Evolutionary conservation across 768 basidiomycete species (phyloP).

Genomic region (Rhizopogon vinicolor): DNA sequence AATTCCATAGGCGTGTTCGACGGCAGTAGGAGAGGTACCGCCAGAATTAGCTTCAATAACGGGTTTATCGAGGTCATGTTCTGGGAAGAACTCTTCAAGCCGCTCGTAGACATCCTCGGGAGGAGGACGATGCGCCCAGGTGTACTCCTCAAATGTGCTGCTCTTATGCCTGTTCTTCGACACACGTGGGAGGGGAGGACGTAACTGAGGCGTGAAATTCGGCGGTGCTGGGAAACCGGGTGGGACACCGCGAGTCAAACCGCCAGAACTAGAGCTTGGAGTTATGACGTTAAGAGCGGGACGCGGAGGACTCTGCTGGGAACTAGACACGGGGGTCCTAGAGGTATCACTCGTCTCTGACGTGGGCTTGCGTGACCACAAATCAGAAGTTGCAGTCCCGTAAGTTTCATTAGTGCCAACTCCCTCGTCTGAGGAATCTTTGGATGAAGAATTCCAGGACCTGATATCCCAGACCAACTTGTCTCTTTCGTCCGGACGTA

Average conservation of each 20-base stretch:
- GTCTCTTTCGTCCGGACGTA: constrained; percentile 27
- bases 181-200: constrained; percentile 17
- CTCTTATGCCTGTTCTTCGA: constrained; percentile 26
- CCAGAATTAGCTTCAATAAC: constrained; percentile 85
- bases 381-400: constrained; percentile 22
- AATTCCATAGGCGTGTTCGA: constrained; percentile 44
- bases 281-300: constrained; percentile 28
- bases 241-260: constrained; percentile 7
- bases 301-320: constrained; percentile 10
- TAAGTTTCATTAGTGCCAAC: constrained; percentile 23
- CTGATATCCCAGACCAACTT: constrained; percentile 26
- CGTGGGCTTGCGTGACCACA: constrained; percentile 28
- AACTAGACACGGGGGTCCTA: constrained; percentile 12
- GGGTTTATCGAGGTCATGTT: constrained; percentile 93
- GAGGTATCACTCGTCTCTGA: constrained; percentile 17
- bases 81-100: constrained; percentile 92
- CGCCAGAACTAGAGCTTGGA: constrained; percentile 10
- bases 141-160: constrained; percentile 65
- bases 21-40: constrained; percentile 69
- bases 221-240: constrained; percentile 18
- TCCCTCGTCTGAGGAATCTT: constrained; percentile 15
- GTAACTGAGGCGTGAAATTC: constrained; percentile 12
- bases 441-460: constrained; percentile 13
- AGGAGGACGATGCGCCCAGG: constrained; percentile 88
- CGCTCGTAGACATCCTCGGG: constrained; percentile 92